A percentile compares a stretch with the other conserved stretches of the same genome.
Conservation (phyloP, 2,329 filamentous ascomycete genomes). For the Fonsecaea pedrosoi region DNA sequence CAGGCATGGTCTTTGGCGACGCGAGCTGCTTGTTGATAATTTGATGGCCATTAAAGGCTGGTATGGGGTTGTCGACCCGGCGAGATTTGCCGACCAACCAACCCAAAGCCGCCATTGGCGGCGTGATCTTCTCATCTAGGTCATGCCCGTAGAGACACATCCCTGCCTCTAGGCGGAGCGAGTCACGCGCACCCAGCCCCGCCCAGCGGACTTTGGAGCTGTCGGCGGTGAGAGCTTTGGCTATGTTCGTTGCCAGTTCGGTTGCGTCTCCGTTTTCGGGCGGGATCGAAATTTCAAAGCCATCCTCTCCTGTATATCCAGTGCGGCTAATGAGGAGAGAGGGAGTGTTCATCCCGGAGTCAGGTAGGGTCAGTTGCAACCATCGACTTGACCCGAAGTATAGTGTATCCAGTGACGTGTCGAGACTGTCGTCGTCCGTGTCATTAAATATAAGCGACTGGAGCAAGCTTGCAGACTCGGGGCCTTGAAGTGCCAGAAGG, state of each 20-base stretch:
- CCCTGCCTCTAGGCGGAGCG: conserved; percentile 89
- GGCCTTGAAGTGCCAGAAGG: conserved; percentile 88
- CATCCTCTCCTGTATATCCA: conserved; percentile 97
- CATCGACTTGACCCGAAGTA: conserved; percentile 81
- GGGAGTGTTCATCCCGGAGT: conserved; percentile 58
- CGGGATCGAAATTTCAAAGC: conserved; percentile 92
- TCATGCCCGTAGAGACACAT: conserved; percentile 99
- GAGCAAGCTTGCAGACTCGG: conserved; percentile 74
- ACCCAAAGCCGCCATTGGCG: conserved; percentile 68
- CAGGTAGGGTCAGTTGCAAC: conserved; percentile 67
- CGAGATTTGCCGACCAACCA: conserved; percentile 89
- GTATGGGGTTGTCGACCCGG: conserved; percentile 58
- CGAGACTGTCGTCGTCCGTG: conserved; percentile 48
- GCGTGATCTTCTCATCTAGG: conserved; percentile 77
- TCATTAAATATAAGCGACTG: conserved; percentile 64
- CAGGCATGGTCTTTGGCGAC: conserved; percentile 65
- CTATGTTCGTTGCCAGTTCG: conserved; percentile 57
- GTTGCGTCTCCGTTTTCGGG: conserved; percentile 65
- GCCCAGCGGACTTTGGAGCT: conserved; percentile 76
- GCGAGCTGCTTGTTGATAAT: conserved; percentile 76
- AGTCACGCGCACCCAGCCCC: conserved; percentile 89
- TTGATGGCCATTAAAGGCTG: conserved; percentile 85
- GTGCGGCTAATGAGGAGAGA: conserved; percentile 79
- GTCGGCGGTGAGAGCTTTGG: conserved; percentile 71
- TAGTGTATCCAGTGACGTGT: conserved; percentile 67